Base-by-base conservation (phyloP, 2,329 filamentous ascomycete species). In the Ophiostoma novo-ulmi region DNA sequence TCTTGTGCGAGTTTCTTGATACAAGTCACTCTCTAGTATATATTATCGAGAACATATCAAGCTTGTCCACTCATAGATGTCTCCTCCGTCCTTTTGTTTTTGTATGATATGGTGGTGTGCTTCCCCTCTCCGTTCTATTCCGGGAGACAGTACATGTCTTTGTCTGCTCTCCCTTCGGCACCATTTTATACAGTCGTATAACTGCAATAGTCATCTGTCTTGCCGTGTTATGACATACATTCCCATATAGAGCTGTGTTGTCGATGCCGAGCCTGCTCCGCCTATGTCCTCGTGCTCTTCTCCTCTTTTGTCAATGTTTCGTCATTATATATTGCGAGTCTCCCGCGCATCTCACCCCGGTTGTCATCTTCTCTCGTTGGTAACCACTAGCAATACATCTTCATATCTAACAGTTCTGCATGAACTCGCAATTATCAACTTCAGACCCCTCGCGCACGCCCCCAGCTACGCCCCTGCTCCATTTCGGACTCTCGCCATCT, bases 211-310 rank as follows among this genome's bases (percentile, higher is more conserved):
- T 64, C 35, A 38, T 64, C 8, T 64, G 14, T 20, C 31, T 64
- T 64, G 17, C 35, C 14, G 61, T 11, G 4, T 64, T 63, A 17
- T 63, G 58, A 63, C 31, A 35, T 64, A n/a, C 36, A 26, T 8
- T 58, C 14, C 58, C 31, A 31, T 35, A 3, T 64, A 13, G 26
- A 7, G 26, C 26, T 31, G 2, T 31, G 26, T 10, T 63, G 26
- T 65, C 10, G 61, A 65, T 65, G 36, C 63, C 63, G 63, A 65
- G 36, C 35, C 63, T 65, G 36, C 35, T 65, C 63, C 63, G 63
- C 11, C 35, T 22, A 7, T 64, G 31, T n/a, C 61, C 61, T 36
- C 35, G 31, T 65, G 36, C 36, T 65, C 35, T 22, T 65, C 63
- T 39, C 63, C 63, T 65, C 63, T 22, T 39, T 26, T 58, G 11